phyloP scores from a whole-genome alignment of 2,329 filamentous ascomycete genomes.

The Didymella sp. region DNA sequence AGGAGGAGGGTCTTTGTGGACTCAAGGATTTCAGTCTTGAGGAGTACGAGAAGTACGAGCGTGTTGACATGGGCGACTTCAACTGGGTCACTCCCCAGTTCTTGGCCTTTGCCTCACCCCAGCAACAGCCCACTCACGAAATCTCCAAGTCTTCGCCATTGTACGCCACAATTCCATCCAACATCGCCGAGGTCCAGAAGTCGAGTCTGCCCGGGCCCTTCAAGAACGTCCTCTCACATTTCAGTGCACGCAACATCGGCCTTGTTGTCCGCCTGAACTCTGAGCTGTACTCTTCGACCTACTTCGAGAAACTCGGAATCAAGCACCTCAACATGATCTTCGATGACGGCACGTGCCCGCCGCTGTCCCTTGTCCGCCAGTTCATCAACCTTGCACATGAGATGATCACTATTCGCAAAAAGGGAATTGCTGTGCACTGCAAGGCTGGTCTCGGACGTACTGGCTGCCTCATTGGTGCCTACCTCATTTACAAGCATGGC shows the following conservation, averaged over 20 bases:
- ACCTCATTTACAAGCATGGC: conserved; percentile 94
- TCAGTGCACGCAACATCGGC: conserved; percentile 85
- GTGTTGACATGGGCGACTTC: conserved; percentile 98
- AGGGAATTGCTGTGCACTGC: conserved; percentile 96
- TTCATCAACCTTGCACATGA: conserved; percentile 96
- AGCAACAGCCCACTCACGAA: conserved; percentile 76
- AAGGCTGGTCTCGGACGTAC: conserved; percentile 96
- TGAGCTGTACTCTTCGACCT: conserved; percentile 93
- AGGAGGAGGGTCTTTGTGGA: conserved; percentile 90
- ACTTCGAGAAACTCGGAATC: conserved; percentile 94
- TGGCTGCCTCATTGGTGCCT: conserved; percentile 94
- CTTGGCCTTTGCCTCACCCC: conserved; percentile 93
- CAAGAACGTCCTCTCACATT: conserved; percentile 94
- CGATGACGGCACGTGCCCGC: conserved; percentile 95
- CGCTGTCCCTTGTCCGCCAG: conserved; percentile 84
- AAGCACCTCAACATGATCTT: conserved; percentile 99
- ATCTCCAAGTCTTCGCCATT: conserved; percentile 75
- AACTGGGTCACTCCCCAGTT: conserved; percentile 98
- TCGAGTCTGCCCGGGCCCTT: conserved; percentile 82
- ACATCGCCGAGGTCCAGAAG: conserved; percentile 73
- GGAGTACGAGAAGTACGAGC: conserved; percentile 94
- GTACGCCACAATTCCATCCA: conserved; percentile 77
- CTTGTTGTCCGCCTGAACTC: conserved; percentile 96
- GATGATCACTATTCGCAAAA: conserved; percentile 88
- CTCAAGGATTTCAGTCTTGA: conserved; percentile 94